phyloP scores from a whole-genome alignment of 2,329 filamentous ascomycete species.

The Cladosporium sp. region DNA sequence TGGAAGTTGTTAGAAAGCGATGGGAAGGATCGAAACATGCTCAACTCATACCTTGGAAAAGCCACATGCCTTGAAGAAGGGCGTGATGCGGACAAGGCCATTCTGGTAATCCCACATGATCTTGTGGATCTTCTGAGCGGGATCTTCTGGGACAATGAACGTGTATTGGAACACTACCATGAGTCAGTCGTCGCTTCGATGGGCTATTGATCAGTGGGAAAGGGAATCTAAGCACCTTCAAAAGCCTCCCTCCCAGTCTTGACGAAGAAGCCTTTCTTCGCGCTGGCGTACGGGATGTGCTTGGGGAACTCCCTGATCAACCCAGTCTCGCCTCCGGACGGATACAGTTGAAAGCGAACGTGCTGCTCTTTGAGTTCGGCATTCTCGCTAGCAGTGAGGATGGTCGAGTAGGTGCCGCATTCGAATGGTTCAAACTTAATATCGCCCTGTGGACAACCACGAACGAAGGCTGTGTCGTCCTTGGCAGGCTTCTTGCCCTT shows the following conservation, averaged over 20 bases:
- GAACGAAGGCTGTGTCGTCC: constrained; percentile 59
- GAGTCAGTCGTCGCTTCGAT: constrained; percentile 2
- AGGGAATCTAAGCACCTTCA: constrained; percentile 59
- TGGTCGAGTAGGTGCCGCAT: constrained; percentile 41
- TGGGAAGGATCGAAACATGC: neutral
- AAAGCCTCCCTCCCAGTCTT: constrained; percentile 87
- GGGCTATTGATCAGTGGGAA: neutral
- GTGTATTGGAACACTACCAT: constrained; percentile 76
- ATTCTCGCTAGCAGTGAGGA: constrained; percentile 20
- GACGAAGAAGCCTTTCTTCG: constrained; percentile 82
- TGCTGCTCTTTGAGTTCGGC: constrained; percentile 56
- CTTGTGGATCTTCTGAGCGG: constrained; percentile 41
- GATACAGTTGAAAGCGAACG: constrained; percentile 60
- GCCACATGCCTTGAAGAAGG: constrained; percentile 87
- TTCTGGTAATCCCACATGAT: constrained; percentile 98
- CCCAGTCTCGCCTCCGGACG: constrained; percentile 49
- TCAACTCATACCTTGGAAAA: constrained; percentile 69
- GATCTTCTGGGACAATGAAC: constrained; percentile 66
- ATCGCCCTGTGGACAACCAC: constrained; percentile 59
- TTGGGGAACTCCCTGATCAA: constrained; percentile 45
- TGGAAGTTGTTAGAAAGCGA: neutral
- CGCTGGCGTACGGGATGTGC: constrained; percentile 91
- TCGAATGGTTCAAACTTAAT: constrained; percentile 75
- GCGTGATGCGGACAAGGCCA: constrained; percentile 88
- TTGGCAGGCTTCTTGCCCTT: constrained; percentile 58